Evolutionary conservation across 2,329 filamentous ascomycete genomes (phyloP), one percentile per base, ranked within the genome.

Genomic region (Fusarium denticulatum): DNA sequence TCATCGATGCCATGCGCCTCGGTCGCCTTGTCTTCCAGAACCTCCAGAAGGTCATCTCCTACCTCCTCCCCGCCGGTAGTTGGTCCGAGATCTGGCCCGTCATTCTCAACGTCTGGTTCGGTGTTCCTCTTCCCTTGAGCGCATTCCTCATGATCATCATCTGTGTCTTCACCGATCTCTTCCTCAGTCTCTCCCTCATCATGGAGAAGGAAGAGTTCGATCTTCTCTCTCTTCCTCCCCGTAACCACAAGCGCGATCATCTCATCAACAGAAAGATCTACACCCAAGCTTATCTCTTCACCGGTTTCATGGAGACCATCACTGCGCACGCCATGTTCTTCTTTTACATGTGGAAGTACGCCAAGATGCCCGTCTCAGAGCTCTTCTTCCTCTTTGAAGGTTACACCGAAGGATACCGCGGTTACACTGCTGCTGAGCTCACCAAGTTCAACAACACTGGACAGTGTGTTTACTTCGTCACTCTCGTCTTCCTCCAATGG

Each of bases 1-100:
- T 93, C 71, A 86, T 93, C 50, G 90, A 91, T 37, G 91, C 91
- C 3, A 91, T 93, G 59, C 81, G 82, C 13, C 79, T 82, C 1
- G 82, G 82, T 1, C 80, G 82, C 10, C 82, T 84, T 1, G 81
- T 83, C 13, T 83, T 84, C 73, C 82, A 84, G 67, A 84, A 84
- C 45, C 69, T 84, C 11, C 82, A 84, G 69, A 84, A 83, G 49
- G 82, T 84, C 30, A 84, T 84, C 56, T 80, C 82, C 2, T 84
- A 84, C 47, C 81, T 88, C 2, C 79, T 89, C 0, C 87, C 86
- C 0, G 87, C 88, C 0, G 87, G 88, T 42, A 84, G 82, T 53
- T 89, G 84, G 82, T 88, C 87, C 9, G 88, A 89, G 76, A 88
- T 89, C 70, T 88, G 87, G 86, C 88, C 88, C 0, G 87, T 89